Percentiles rank a stretch among this genome's conserved stretches.
phyloP scores from a whole-genome alignment of 352 stramenopile species.

The Phytophthora parvispora region DNA sequence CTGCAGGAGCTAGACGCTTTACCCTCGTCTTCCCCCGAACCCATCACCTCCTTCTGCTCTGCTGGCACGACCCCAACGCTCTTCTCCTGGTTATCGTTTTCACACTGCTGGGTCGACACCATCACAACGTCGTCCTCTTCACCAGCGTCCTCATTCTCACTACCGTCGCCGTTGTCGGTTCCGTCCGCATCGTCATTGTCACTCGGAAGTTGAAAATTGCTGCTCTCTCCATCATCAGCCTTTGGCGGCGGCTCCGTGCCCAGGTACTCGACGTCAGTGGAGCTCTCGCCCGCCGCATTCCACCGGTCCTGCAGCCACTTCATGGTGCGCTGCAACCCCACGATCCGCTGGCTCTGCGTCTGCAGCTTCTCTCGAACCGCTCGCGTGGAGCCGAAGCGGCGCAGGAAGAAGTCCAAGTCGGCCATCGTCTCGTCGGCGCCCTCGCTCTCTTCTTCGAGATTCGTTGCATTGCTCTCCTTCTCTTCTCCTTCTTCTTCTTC shows the following conservation, averaged over 20 bases:
- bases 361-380: conserved; percentile 10
- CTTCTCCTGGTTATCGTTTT: not conserved
- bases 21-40: not conserved
- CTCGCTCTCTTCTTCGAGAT: not conserved
- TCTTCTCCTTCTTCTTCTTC: not conserved
- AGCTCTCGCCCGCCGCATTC: not conserved
- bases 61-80: not conserved
- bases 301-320: conserved; percentile 7
- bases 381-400: conserved; percentile 18
- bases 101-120: not conserved
- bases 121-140: not conserved
- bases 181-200: not conserved
- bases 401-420: conserved; percentile 22
- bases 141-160: not conserved
- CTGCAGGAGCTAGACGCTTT: not conserved
- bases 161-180: not conserved
- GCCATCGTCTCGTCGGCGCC: conserved; percentile 1
- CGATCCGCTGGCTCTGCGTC: conserved; percentile 1
- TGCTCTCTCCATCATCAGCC: not conserved
- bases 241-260: not conserved
- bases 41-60: not conserved
- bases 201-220: not conserved
- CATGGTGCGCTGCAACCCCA: conserved; percentile 4
- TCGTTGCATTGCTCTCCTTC: not conserved
- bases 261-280: not conserved